Conservation (phyloP, 148 eudicot genomes). For the Camellia lanceoleosa region DNA sequence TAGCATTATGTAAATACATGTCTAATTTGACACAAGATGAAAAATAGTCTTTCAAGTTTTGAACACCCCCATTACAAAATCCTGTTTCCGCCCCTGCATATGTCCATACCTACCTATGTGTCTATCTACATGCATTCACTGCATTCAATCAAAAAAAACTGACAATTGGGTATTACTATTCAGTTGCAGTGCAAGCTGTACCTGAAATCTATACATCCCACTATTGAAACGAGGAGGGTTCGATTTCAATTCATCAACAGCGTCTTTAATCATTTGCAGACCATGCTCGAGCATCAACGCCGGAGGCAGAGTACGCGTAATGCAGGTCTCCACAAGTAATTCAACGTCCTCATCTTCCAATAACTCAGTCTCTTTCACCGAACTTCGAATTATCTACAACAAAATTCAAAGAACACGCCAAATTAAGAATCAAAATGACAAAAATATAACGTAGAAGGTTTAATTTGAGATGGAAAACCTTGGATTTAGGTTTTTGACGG, state of each 20-base stretch:
- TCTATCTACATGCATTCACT: not conserved
- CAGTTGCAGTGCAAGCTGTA: slow-evolving; percentile 10
- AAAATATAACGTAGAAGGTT: not conserved
- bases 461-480: slow-evolving; percentile 9
- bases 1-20: too few species aligned
- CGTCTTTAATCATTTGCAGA: slow-evolving; percentile 49
- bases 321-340: slow-evolving; percentile 51
- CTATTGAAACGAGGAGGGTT: slow-evolving; percentile 50
- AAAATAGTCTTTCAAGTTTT: too few species aligned
- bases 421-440: not conserved
- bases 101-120: not conserved
- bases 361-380: slow-evolving; percentile 13
- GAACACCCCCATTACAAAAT: too few species aligned
- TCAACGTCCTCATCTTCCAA: slow-evolving; percentile 39
- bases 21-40: too few species aligned
- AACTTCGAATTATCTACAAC: slow-evolving; percentile 11
- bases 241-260: slow-evolving; percentile 53
- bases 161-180: not conserved
- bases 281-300: slow-evolving; percentile 76
- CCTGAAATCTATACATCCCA: slow-evolving; percentile 88
- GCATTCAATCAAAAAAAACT: not conserved
- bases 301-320: slow-evolving; percentile 65
- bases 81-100: too few species aligned
- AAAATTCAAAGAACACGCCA: not conserved
- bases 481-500: slow-evolving; percentile 14